Evolutionary conservation across 306 rosid species (phyloP), one percentile per base, ranked within the genome.

Genomic region (Vicia villosa): DNA sequence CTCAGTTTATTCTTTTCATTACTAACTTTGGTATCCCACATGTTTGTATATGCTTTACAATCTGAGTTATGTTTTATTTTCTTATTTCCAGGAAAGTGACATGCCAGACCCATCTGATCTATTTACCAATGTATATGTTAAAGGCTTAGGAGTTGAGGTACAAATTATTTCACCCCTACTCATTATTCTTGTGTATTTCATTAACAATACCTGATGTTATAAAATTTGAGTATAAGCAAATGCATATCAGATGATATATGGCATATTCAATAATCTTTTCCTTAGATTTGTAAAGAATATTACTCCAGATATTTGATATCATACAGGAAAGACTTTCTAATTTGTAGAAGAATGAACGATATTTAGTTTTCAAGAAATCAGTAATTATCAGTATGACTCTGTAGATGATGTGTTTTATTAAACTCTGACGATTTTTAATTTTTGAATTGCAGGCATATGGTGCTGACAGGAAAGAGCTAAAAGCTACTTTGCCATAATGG

Each of bases 91-190:
- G 97, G 97, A 87, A 77, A 83, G 87, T 79, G 83, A 94, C 57
- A 54, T 91, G 96, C 99, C 96, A 5, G 96, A 87, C 9, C 79
- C 95, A 16, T 78, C 82, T 15, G 96, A 94, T 58, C 89, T 91
- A 43, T 91, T 84, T 74, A 59, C 86, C 30, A 84, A 91, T 73
- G 77, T 94, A 47, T 84, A 86, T 58, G 89, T 69, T 49, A 91
- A 84, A 71, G 99, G 87, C 46, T 82, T 11, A 0, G 97, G 92
- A 67, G 45, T 62, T 22, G 96, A 91, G 99, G 99, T 95, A 84
- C 21, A 45, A 14, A 40, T 63, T 12, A 73, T 61, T 60, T 66
- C 64, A 54, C 47, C 43, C 13, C 63, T 40, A 12, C 26, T 81
- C 59, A 34, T 16, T 55, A 22, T 36, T 41, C 67, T 40, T 63